Percentiles rank a stretch among this genome's conserved stretches.
Evolutionary conservation across 345 rosid species (phyloP).

Genomic region (Murraya koenigii): DNA sequence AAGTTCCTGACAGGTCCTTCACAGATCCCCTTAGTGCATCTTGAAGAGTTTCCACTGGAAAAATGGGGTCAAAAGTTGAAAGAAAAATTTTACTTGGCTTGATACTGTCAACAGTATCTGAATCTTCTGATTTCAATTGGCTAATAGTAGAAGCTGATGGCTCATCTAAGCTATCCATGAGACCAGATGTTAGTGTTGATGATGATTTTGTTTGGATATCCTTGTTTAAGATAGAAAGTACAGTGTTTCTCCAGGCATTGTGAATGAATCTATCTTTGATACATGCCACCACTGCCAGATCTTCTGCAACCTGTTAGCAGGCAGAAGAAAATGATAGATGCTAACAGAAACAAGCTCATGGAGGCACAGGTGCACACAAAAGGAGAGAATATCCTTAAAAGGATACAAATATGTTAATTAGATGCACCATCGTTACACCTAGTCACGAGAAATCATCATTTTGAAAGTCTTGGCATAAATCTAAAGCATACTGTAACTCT

Average conservation of each 20-base stretch:
- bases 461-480: neutral
- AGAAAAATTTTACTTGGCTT: slow-evolving; percentile 5
- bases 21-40: slow-evolving; percentile 4
- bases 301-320: slow-evolving; percentile 50
- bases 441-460: neutral
- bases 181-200: slow-evolving; percentile 5
- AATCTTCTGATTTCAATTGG: slow-evolving; percentile 20
- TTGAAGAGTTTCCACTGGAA: slow-evolving; percentile 10
- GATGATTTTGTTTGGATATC: slow-evolving; percentile 21
- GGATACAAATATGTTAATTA: neutral
- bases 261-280: slow-evolving; percentile 36
- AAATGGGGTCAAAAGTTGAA: slow-evolving; percentile 16
- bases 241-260: slow-evolving; percentile 11
- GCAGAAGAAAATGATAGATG: neutral
- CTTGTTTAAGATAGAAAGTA: slow-evolving; percentile 13
- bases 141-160: slow-evolving; percentile 16
- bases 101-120: slow-evolving; percentile 18
- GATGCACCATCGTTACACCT: neutral
- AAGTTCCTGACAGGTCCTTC: slow-evolving; percentile 22
- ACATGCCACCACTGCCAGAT: slow-evolving; percentile 26
- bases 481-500: neutral
- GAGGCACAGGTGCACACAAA: neutral
- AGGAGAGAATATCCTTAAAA: neutral
- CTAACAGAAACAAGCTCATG: neutral
- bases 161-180: slow-evolving; percentile 26